A percentile compares a stretch with the other conserved stretches of the same genome.
phyloP scores from a whole-genome alignment of 1,139 yeast genomes.

The Suhomyces wounanorum region DNA sequence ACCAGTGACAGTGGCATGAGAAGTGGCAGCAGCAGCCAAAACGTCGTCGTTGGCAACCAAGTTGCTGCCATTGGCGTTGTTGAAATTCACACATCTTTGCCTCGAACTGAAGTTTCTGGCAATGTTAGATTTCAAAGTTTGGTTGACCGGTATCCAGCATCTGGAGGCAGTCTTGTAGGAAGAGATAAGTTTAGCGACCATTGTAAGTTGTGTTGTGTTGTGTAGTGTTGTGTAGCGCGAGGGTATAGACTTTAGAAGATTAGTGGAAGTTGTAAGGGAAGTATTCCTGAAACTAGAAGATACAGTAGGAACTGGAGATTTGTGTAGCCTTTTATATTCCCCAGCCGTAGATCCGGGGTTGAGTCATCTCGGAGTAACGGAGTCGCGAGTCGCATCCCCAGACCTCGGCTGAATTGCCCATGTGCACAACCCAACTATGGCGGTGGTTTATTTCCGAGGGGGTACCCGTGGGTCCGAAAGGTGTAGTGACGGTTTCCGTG shows the following conservation, averaged over 20 bases:
- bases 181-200: constrained; percentile 38
- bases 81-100: constrained; percentile 42
- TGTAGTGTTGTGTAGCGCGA: not conserved
- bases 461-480: not conserved
- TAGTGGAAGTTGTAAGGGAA: too few relatives aligned
- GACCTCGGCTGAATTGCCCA: constrained; percentile 7
- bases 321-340: not conserved
- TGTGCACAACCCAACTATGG: not conserved
- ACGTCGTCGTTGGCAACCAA: constrained; percentile 43
- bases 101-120: constrained; percentile 37
- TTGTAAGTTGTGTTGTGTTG: constrained; percentile 12
- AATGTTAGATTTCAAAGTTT: constrained; percentile 13
- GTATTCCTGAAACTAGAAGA: too few relatives aligned
- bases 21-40: constrained; percentile 20
- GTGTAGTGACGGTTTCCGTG: not conserved
- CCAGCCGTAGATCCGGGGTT: constrained; percentile 10
- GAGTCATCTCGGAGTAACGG: constrained; percentile 16
- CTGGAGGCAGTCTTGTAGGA: constrained; percentile 47
- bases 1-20: constrained; percentile 12
- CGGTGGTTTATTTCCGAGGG: not conserved
- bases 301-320: not conserved
- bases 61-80: constrained; percentile 34
- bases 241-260: too few relatives aligned
- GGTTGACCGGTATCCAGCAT: constrained; percentile 43
- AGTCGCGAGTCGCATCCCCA: constrained; percentile 3